Percentiles rank a stretch among this genome's conserved stretches.
These are phyloP conservation scores for Hyphopichia pseudoburtonii DNA, from an alignment of 1,139 yeast genomes.

Conservation along the genomic window DNA sequence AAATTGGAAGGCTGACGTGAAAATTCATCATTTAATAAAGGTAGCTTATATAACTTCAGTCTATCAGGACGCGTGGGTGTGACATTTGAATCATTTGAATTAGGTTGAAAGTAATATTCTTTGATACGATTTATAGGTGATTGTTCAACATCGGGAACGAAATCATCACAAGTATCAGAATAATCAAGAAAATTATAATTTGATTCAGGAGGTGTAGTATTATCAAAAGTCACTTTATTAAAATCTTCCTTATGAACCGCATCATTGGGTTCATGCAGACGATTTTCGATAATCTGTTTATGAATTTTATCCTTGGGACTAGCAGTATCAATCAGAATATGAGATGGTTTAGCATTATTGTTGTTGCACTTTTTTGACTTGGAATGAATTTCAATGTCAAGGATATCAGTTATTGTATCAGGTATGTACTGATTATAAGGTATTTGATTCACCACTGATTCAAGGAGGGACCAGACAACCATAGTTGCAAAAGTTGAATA, in stretches of 20 bases:
- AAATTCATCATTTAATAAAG: no score
- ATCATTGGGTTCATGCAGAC: no score
- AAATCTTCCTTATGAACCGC: no score
- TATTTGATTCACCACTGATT: slow-evolving; percentile 5
- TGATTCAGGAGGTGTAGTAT: no score
- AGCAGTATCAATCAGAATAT: background rate
- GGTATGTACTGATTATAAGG: slow-evolving; percentile 9
- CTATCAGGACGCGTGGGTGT: no score
- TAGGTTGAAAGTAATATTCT: slow-evolving; percentile 1
- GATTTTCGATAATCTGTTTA: slow-evolving; percentile 8
- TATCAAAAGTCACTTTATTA: no score
- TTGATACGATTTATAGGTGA: slow-evolving; percentile 7
- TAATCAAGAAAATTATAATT: slow-evolving; percentile 4
- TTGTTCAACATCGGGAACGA: slow-evolving; percentile 3
- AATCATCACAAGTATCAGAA: slow-evolving; percentile 8
- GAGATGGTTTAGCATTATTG: background rate
- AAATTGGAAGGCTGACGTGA: no score
- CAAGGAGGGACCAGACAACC: slow-evolving; percentile 8
- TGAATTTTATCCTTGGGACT: slow-evolving; percentile 14
- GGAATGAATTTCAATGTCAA: background rate
- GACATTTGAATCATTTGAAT: no score
- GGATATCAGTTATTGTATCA: slow-evolving; percentile 1
- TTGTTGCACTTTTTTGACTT: background rate
- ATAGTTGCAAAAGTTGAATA: no score
- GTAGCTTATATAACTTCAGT: no score